phyloP scores from a whole-genome alignment of 176 grass and related monocot genomes.

The Oryza meridionalis region DNA sequence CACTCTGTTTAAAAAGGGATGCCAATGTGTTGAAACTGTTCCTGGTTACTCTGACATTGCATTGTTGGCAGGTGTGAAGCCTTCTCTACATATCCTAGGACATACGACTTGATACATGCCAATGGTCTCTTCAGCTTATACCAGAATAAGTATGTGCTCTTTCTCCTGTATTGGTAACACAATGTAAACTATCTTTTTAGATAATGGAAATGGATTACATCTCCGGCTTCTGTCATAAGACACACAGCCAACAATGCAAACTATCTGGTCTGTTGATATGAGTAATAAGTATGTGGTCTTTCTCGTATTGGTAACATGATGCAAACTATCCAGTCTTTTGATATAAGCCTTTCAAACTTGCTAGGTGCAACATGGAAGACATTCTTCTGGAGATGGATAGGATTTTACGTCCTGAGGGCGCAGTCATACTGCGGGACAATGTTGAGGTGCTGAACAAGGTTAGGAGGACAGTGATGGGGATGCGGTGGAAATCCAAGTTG shows the following conservation, averaged over 20 bases:
- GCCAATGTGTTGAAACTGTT: constrained; percentile 29
- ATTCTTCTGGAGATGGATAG: constrained; percentile 96
- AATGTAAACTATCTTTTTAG: too few species aligned
- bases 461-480: constrained; percentile 54
- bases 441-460: constrained; percentile 74
- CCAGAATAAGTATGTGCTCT: constrained; percentile 68
- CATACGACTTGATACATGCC: constrained; percentile 90
- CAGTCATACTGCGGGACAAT: constrained; percentile 74
- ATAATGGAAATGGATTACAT: too few species aligned
- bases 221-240: too few species aligned
- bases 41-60: constrained; percentile 16
- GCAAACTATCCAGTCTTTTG: not conserved
- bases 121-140: constrained; percentile 75
- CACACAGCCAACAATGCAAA: too few species aligned
- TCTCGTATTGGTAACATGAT: constrained; percentile 22
- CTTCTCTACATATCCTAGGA: constrained; percentile 91
- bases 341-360: constrained; percentile 24
- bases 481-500: constrained; percentile 88
- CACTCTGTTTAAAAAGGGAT: constrained; percentile 16
- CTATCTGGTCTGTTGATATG: too few species aligned
- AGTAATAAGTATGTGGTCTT: constrained; percentile 61
- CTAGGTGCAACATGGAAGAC: constrained; percentile 67
- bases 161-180: constrained; percentile 23
- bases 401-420: constrained; percentile 81
- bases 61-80: constrained; percentile 67